Evolutionary conservation across 1,284 basidiomycete species (phyloP).

Genomic region (Trametes sp.): DNA sequence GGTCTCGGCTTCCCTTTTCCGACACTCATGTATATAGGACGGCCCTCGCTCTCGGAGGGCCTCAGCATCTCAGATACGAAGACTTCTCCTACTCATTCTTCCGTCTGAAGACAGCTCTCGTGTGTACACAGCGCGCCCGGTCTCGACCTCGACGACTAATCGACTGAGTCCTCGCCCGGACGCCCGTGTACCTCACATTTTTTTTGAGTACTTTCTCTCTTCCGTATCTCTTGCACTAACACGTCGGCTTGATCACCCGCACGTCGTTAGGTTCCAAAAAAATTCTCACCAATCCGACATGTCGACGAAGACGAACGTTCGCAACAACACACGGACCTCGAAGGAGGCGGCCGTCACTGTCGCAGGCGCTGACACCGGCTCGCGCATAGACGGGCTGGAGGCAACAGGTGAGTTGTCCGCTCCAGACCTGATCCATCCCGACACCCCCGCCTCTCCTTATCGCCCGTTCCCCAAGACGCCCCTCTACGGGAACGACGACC

Average conservation of each 20-base stretch:
- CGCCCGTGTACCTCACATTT: neutral
- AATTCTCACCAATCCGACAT: neutral
- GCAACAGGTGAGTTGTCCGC: constrained; percentile 1
- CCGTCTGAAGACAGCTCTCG: too few relatives aligned
- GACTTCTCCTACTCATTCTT: too few relatives aligned
- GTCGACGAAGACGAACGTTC: neutral
- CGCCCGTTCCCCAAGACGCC: neutral
- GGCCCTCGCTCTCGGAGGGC: too few relatives aligned
- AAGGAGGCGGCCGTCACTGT: constrained; percentile 1
- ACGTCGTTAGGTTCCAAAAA: neutral
- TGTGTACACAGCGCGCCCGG: too few relatives aligned
- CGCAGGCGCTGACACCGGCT: neutral
- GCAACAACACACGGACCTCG: neutral
- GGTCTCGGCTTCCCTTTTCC: too few relatives aligned
- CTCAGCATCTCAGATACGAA: too few relatives aligned
- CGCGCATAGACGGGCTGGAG: neutral
- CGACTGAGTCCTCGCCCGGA: too few relatives aligned
- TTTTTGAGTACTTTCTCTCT: constrained; percentile 1
- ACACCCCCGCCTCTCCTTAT: too few relatives aligned
- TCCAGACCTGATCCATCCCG: too few relatives aligned
- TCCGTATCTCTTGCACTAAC: constrained; percentile 5
- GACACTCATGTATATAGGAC: too few relatives aligned
- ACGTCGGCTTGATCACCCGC: constrained; percentile 4
- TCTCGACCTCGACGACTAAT: too few relatives aligned
- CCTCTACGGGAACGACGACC: neutral